Conservation (phyloP, 495 filamentous ascomycete genomes). For the Bacidia rubella region DNA sequence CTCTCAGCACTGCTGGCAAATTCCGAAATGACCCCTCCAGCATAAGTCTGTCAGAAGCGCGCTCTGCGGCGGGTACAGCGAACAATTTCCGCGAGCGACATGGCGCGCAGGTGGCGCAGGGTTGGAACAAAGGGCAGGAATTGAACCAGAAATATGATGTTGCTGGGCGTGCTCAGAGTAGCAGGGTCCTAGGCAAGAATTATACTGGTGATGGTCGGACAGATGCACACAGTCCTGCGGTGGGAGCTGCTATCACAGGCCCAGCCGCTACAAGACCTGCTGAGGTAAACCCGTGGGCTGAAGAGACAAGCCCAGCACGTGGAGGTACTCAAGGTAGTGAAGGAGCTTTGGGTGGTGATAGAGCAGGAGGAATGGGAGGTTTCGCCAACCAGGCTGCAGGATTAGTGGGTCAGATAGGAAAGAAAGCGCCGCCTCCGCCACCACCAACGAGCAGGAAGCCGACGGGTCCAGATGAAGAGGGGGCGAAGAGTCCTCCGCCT, state of each 20-base stretch:
- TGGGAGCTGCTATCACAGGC: no score
- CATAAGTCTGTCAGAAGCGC: conserved; percentile 42
- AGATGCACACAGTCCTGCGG: no score
- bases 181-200: neutral
- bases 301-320: neutral
- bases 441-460: conserved; percentile 3
- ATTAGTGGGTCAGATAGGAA: neutral
- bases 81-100: conserved; percentile 64
- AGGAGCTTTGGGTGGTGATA: neutral
- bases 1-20: conserved; percentile 40
- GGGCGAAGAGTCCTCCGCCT: conserved; percentile 7
- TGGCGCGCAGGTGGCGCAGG: conserved; percentile 55
- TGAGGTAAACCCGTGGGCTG: neutral
- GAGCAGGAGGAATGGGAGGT: conserved; percentile 1
- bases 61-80: conserved; percentile 41
- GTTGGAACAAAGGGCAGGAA: conserved; percentile 43
- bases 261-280: no score
- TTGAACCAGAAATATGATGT: conserved; percentile 38
- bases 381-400: neutral
- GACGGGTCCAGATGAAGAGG: neutral
- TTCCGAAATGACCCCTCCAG: conserved; percentile 45
- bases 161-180: neutral
- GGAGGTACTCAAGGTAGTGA: neutral
- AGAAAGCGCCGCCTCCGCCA: conserved; percentile 11
- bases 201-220: neutral